Evolutionary conservation across 495 filamentous ascomycete genomes (phyloP).

Genomic region (Talaromyces thailandensis): DNA sequence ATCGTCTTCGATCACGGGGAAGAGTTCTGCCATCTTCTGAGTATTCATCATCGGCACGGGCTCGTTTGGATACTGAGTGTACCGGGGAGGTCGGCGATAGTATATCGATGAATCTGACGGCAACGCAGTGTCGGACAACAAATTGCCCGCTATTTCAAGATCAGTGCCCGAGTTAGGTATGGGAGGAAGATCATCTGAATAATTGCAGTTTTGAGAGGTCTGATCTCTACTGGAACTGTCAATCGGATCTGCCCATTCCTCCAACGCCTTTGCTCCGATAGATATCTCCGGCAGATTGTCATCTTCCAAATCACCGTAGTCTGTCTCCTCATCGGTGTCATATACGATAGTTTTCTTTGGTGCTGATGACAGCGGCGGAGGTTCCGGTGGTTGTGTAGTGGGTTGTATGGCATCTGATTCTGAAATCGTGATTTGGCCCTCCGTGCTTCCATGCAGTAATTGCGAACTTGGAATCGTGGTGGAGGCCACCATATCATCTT

Average conservation of each 20-base stretch:
- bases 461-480: not conserved
- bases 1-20: conserved; percentile 14
- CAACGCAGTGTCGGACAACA: conserved; percentile 17
- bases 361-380: not conserved
- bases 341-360: conserved; percentile 28
- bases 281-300: not conserved
- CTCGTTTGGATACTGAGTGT: conserved; percentile 35
- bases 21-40: conserved; percentile 34
- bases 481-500: not conserved
- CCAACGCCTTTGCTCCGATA: not conserved
- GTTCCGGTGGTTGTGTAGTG: not conserved
- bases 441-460: not conserved
- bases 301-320: conserved; percentile 23
- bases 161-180: conserved; percentile 13
- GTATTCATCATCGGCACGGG: conserved; percentile 34
- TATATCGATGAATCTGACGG: conserved; percentile 32
- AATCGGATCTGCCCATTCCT: not conserved
- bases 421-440: not conserved
- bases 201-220: conserved; percentile 10
- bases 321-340: conserved; percentile 36
- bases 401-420: not conserved
- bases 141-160: conserved; percentile 7
- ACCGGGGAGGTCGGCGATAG: conserved; percentile 28
- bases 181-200: conserved; percentile 30
- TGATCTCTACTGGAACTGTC: not conserved